Percentiles rank a stretch among this genome's conserved stretches.
These are phyloP conservation scores for Bryoglossum gracile DNA, from an alignment of 495 filamentous ascomycete species.

Conservation along the genomic window DNA sequence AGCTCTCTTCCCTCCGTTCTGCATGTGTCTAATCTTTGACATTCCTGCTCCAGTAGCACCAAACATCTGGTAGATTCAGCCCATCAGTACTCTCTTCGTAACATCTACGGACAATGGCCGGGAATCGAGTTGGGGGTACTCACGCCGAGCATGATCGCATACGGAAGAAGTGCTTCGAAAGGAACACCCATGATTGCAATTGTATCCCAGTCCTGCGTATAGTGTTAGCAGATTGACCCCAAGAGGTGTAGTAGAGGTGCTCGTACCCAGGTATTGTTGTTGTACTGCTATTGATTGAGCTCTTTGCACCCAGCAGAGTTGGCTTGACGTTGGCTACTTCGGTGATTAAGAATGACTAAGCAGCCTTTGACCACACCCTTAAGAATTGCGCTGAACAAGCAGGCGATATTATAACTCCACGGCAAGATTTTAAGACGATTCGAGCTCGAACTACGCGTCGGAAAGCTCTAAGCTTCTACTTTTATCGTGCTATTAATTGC, in stretches of 20 bases:
- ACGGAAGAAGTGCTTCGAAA: slow-evolving; percentile 92
- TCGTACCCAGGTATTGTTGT: slow-evolving; percentile 11
- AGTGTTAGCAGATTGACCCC: slow-evolving; percentile 9
- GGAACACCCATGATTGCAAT: slow-evolving; percentile 75
- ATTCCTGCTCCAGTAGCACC: slow-evolving; percentile 72
- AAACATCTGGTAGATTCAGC: slow-evolving; percentile 69
- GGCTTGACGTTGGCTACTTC: slow-evolving; percentile 20
- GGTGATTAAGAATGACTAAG: slow-evolving; percentile 8
- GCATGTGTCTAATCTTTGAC: slow-evolving; percentile 62
- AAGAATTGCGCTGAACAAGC: slow-evolving; percentile 6
- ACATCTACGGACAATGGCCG: slow-evolving; percentile 2
- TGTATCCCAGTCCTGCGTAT: slow-evolving; percentile 8
- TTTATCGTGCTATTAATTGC: slow-evolving; percentile 14
- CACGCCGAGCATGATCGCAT: slow-evolving; percentile 83
- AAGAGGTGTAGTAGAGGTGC: neutral
- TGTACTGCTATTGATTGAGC: slow-evolving; percentile 13
- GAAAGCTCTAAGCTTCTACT: slow-evolving; percentile 9
- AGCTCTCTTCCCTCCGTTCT: slow-evolving; percentile 81
- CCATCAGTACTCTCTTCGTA: too few relatives aligned
- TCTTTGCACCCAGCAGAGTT: neutral
- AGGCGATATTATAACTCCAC: slow-evolving; percentile 22
- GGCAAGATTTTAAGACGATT: slow-evolving; percentile 17
- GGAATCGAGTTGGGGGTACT: slow-evolving; percentile 31
- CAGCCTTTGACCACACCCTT: neutral
- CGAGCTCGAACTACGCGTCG: slow-evolving; percentile 25